Evolutionary conservation across 306 rosid genomes (phyloP).

Genomic region (Echinosophora koreensis): DNA sequence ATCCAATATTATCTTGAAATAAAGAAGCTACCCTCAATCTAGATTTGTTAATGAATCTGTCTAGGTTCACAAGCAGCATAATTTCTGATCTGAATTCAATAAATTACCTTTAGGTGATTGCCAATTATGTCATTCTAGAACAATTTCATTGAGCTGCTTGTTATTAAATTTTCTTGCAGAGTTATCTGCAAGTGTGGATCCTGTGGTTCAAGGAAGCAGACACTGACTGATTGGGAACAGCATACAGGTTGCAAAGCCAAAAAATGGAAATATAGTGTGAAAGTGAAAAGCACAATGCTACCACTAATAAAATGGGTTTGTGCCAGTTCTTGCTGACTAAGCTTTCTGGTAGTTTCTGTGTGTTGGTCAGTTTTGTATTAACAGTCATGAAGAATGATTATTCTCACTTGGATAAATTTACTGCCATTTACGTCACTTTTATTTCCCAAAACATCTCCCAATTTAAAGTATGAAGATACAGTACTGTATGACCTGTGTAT

Average conservation of each 20-base stretch:
- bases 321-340: conserved; percentile 39
- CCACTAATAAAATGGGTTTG: conserved; percentile 94
- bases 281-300: conserved; percentile 78
- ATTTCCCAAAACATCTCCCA: conserved; percentile 7
- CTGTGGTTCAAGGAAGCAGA: conserved; percentile 75
- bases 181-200: conserved; percentile 77
- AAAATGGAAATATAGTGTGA: conserved; percentile 94
- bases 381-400: conserved; percentile 22
- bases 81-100: conserved; percentile 25
- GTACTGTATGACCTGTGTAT: conserved; percentile 19
- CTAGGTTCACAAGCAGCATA: conserved; percentile 28
- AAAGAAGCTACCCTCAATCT: conserved; percentile 4
- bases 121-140: conserved; percentile 9
- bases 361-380: conserved; percentile 15
- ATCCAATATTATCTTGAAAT: conserved; percentile 14
- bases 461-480: conserved; percentile 22
- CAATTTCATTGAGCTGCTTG: conserved; percentile 23
- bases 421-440: conserved; percentile 10
- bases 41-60: neutral
- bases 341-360: conserved; percentile 16
- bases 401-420: conserved; percentile 24
- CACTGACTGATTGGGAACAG: conserved; percentile 81
- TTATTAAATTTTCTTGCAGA: conserved; percentile 59
- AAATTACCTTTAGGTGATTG: conserved; percentile 13
- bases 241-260: conserved; percentile 93